Percentiles rank a stretch among this genome's conserved stretches.
Conservation (phyloP, 768 basidiomycete genomes). For the Lentinula edodes region DNA sequence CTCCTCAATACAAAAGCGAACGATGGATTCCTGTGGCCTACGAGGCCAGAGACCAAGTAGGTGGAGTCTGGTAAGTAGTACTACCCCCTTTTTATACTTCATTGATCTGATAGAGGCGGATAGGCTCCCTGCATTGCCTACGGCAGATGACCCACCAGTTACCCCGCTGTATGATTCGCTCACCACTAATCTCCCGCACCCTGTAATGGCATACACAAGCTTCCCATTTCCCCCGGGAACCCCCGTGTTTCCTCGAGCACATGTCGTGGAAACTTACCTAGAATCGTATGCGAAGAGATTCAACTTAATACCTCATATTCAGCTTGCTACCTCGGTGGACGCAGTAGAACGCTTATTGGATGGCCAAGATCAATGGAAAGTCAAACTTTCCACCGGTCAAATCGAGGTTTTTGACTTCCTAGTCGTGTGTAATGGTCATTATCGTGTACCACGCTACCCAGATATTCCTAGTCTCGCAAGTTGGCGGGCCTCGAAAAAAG, state of each 20-base stretch:
- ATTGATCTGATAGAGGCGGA: neutral
- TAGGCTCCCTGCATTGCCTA: conserved; percentile 53
- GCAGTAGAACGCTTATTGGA: conserved; percentile 31
- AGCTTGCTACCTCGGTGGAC: conserved; percentile 53
- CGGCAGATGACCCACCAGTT: conserved; percentile 42
- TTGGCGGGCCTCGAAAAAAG: conserved; percentile 51
- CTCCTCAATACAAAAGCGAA: conserved; percentile 47
- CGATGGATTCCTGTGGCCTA: conserved; percentile 61
- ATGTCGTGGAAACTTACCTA: conserved; percentile 63
- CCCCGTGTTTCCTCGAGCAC: conserved; percentile 60
- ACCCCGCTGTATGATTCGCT: conserved; percentile 77
- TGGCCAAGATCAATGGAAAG: conserved; percentile 34
- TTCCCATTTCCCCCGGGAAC: conserved; percentile 70
- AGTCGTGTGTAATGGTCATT: conserved; percentile 74
- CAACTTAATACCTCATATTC: conserved; percentile 54
- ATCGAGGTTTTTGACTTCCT: conserved; percentile 51
- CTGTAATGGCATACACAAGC: conserved; percentile 63
- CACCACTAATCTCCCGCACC: conserved; percentile 79
- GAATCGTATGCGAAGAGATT: conserved; percentile 60
- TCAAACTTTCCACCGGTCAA: conserved; percentile 36
- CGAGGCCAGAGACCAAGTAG: conserved; percentile 60
- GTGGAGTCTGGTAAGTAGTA: conserved; percentile 70
- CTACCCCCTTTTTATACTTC: neutral
- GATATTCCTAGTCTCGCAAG: conserved; percentile 47
- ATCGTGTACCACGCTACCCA: conserved; percentile 60